phyloP scores from a whole-genome alignment of 345 rosid genomes.

The Stellera chamaejasme region DNA sequence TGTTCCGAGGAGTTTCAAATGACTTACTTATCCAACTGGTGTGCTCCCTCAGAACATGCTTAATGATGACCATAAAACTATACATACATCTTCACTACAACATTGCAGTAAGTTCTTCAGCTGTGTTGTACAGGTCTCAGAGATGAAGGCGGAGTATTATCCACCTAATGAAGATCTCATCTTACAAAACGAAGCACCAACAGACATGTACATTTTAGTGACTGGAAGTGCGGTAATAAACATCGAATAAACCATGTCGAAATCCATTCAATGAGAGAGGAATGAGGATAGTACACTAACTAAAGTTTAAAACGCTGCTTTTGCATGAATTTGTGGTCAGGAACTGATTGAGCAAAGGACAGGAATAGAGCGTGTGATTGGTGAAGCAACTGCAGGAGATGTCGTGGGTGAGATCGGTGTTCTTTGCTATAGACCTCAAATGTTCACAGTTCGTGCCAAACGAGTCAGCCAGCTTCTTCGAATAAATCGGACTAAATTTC shows the following conservation, averaged over 20 bases:
- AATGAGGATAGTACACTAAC: no score
- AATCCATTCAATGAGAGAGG: no score
- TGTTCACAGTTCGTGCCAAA: constrained; percentile 79
- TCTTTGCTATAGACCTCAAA: constrained; percentile 83
- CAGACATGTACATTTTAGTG: constrained; percentile 73
- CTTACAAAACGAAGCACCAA: constrained; percentile 84
- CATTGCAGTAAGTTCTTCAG: neutral
- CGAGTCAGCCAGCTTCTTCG: constrained; percentile 82
- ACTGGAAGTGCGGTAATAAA: constrained; percentile 71
- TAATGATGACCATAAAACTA: no score
- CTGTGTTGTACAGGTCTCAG: constrained; percentile 45
- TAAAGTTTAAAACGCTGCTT: constrained; percentile 1
- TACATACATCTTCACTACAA: no score
- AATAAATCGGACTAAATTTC: constrained; percentile 61
- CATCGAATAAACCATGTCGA: no score
- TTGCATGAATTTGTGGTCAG: constrained; percentile 30
- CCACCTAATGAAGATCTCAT: constrained; percentile 93
- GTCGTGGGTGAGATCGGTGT: constrained; percentile 79
- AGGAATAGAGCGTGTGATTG: constrained; percentile 64
- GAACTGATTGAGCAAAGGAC: constrained; percentile 47
- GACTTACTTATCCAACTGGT: constrained; percentile 97
- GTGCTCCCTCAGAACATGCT: constrained; percentile 7
- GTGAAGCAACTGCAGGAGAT: constrained; percentile 60
- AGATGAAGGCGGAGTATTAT: constrained; percentile 90
- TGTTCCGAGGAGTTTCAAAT: constrained; percentile 82